Evolutionary conservation across 192 early-diverging fungal species (phyloP), one percentile per base, ranked within the genome.

Genomic region (Martensiomyces pterosporus): DNA sequence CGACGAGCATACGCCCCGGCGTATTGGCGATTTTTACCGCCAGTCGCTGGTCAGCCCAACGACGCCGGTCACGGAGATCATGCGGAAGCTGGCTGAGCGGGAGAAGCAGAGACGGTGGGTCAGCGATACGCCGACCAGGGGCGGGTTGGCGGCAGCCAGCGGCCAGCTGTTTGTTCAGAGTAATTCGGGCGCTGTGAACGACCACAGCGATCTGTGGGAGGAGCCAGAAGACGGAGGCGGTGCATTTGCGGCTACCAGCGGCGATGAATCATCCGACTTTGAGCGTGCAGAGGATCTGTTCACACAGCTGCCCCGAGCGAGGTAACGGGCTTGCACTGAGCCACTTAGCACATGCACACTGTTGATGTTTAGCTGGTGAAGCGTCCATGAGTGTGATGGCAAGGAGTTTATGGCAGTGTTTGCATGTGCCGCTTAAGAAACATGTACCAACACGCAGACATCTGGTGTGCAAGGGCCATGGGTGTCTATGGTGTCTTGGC

Each of bases 101-200:
- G 64, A 67, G 32, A 67, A 60, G 49, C 21, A 67, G 49, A 52
- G 71, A 26, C 54, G 60, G 22, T 75, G 71, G 71, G 60, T 75
- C 33, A 50, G 51, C 40, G 69, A 73, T 26, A 65, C 69, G 25
- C 69, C 69, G 29, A 24, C 56, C 57, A 37, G 24, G n/a, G 35
- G 36, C 8, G 15, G 23, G 47, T 10, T 14, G 42, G 10, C 9
- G 42, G 5, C 12, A 32, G 24, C 7, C 41, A 46, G 35, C 19
- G 34, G 45, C 26, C 16, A n/a, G n/a, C n/a, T n/a, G n/a, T n/a
- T n/a, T n/a, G n/a, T n/a, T n/a, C n/a, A n/a, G n/a, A n/a, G n/a
- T n/a, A n/a, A n/a, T n/a, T n/a, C n/a, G n/a, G n/a, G n/a, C n/a
- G n/a, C n/a, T n/a, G n/a, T n/a, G n/a, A n/a, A 40, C 18, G 39